A percentile compares a stretch with the other conserved stretches of the same genome.
Conservation (phyloP, 2,329 filamentous ascomycete genomes). For the Neoascochyta sp. region DNA sequence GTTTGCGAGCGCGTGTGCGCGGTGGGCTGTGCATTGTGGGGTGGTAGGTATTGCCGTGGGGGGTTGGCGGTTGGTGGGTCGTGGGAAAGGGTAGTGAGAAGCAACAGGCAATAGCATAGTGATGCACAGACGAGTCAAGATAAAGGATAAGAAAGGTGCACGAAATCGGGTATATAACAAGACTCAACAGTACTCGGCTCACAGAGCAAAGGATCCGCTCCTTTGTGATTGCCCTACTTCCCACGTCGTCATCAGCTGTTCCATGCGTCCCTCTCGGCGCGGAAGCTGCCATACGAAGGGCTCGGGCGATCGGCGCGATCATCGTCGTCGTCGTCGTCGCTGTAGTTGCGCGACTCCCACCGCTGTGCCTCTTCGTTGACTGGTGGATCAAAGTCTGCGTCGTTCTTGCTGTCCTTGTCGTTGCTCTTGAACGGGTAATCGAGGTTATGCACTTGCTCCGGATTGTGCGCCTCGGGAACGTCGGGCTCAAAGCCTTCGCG, state of each 20-base stretch:
- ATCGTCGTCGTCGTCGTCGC: constrained; percentile 17
- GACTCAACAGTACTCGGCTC: no score
- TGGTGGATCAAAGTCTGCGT: constrained; percentile 33
- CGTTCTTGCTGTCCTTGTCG: constrained; percentile 31
- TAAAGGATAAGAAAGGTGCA: no score
- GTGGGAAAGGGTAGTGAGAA: no score
- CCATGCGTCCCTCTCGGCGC: constrained; percentile 43
- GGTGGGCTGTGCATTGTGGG: no score
- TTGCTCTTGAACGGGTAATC: constrained; percentile 44
- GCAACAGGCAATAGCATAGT: no score
- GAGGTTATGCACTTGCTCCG: constrained; percentile 45
- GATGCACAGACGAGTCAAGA: no score
- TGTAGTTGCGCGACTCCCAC: constrained; percentile 42
- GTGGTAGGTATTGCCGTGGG: no score
- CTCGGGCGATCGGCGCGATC: constrained; percentile 19
- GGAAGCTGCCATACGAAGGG: constrained; percentile 43
- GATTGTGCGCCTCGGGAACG: constrained; percentile 41
- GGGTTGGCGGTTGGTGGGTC: no score
- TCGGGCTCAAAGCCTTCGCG: constrained; percentile 55
- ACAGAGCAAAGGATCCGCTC: no score
- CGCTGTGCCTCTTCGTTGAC: constrained; percentile 43
- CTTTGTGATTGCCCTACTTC: no score
- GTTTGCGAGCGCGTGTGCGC: no score
- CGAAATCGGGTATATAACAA: no score
- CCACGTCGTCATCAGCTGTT: constrained; percentile 13